These are phyloP conservation scores for Neonothopanus nambi DNA, from an alignment of 1,284 basidiomycete species.

Conservation along the genomic window DNA sequence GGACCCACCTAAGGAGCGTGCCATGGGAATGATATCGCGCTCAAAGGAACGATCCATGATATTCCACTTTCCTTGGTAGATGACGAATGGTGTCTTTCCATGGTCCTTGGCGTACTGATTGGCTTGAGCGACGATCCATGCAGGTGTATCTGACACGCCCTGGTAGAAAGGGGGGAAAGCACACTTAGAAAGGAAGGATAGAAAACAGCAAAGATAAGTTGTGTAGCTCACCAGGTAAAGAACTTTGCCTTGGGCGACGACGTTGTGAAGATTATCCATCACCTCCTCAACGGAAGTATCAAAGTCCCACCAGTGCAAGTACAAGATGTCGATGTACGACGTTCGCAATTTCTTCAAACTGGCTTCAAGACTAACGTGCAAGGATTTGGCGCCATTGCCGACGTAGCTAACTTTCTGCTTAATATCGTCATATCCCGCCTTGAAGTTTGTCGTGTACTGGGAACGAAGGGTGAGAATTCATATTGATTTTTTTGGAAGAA, in stretches of 20 bases:
- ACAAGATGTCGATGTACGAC: slow-evolving; percentile 1
- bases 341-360: slow-evolving; percentile 39
- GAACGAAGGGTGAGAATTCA: slow-evolving; percentile 10
- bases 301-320: slow-evolving; percentile 33
- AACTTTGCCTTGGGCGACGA: slow-evolving; percentile 42
- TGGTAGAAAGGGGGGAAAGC: neutral
- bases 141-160: slow-evolving; percentile 41
- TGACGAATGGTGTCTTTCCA: slow-evolving; percentile 48
- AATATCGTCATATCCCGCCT: slow-evolving; percentile 20
- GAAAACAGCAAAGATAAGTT: slow-evolving; percentile 15
- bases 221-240: slow-evolving; percentile 37
- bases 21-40: slow-evolving; percentile 57
- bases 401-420: slow-evolving; percentile 29
- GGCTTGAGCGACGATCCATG: slow-evolving; percentile 38
- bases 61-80: slow-evolving; percentile 59
- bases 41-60: slow-evolving; percentile 49
- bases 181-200: no score
- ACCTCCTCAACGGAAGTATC: slow-evolving; percentile 42
- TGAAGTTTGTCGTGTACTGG: slow-evolving; percentile 30
- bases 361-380: slow-evolving; percentile 30
- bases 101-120: slow-evolving; percentile 39
- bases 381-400: slow-evolving; percentile 35
- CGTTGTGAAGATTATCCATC: slow-evolving; percentile 42
- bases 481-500: slow-evolving; percentile 21
- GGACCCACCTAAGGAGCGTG: slow-evolving; percentile 21